phyloP scores from a whole-genome alignment of 2,329 filamentous ascomycete species.

The Penicillium sp. region DNA sequence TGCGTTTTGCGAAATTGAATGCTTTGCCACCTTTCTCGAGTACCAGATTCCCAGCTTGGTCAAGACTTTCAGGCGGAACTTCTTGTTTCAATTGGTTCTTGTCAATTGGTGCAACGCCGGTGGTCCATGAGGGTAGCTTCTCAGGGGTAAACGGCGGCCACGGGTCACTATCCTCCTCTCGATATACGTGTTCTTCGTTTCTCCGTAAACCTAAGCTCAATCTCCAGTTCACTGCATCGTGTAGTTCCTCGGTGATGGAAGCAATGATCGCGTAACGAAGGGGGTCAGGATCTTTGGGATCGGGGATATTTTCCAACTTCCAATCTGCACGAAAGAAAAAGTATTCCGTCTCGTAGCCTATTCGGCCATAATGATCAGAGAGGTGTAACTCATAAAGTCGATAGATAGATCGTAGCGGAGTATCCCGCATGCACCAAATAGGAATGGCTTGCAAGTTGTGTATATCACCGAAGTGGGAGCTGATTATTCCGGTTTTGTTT shows the following conservation, averaged over 20 bases:
- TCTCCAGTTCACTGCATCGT: conserved; percentile 28
- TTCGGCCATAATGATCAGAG: conserved; percentile 19
- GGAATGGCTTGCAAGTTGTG: conserved; percentile 28
- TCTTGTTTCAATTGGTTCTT: conserved; percentile 4
- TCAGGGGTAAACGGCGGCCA: conserved; percentile 25
- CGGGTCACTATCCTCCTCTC: conserved; percentile 22
- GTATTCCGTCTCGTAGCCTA: conserved; percentile 28
- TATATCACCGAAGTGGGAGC: conserved; percentile 12
- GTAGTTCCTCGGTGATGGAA: conserved; percentile 26
- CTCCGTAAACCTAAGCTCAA: conserved; percentile 27
- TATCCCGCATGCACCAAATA: conserved; percentile 30
- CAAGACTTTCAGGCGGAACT: conserved; percentile 14
- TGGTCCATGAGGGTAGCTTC: conserved; percentile 21
- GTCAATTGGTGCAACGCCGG: conserved; percentile 17
- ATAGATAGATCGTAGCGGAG: conserved; percentile 30
- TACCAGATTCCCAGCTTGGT: conserved; percentile 19
- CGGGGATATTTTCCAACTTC: conserved; percentile 22
- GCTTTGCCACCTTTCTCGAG: conserved; percentile 22
- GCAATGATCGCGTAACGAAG: conserved; percentile 31
- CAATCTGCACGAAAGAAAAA: conserved; percentile 23
- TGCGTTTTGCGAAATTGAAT: conserved; percentile 22
- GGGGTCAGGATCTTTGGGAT: conserved; percentile 28
- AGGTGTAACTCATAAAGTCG: conserved; percentile 29
- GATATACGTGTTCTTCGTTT: conserved; percentile 26
- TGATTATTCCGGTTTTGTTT: background rate